Conservation (phyloP, 1,139 yeast species). For the Pichia sp. region DNA sequence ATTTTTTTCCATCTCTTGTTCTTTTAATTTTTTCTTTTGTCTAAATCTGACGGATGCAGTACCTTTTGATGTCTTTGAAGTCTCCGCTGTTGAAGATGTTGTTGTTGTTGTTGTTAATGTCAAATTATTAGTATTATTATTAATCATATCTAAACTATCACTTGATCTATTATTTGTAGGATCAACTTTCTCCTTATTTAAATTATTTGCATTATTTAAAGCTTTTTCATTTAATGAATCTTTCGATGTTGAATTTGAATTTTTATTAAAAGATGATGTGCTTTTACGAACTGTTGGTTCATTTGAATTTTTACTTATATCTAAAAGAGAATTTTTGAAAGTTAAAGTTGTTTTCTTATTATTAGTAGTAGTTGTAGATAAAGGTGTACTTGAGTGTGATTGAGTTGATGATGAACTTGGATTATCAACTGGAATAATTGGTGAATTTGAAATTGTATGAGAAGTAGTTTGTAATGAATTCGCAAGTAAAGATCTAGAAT, state of each 20-base stretch:
- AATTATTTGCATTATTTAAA: neutral
- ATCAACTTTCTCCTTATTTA: neutral
- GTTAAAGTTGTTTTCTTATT: constrained; percentile 4
- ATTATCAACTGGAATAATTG: neutral
- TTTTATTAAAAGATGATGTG: neutral
- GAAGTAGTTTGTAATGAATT: neutral
- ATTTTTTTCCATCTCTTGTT: constrained; percentile 74
- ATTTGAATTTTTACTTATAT: constrained; percentile 6
- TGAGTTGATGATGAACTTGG: neutral
- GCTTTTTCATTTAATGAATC: neutral
- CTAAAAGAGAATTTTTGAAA: constrained; percentile 13
- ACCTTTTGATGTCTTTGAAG: neutral
- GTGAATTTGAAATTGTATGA: neutral
- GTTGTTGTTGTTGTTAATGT: neutral
- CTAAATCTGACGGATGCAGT: constrained; percentile 81
- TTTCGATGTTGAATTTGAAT: neutral
- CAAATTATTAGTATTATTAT: neutral
- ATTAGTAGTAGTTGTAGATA: neutral
- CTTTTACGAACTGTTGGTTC: constrained; percentile 7
- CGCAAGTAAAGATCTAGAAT: constrained; percentile 1
- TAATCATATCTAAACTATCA: neutral
- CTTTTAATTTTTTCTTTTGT: constrained; percentile 74
- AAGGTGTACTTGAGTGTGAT: neutral
- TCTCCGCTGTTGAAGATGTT: neutral
- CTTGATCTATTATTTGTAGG: neutral